Conservation (phyloP, 345 rosid species). For the Microthlaspi erraticum region DNA sequence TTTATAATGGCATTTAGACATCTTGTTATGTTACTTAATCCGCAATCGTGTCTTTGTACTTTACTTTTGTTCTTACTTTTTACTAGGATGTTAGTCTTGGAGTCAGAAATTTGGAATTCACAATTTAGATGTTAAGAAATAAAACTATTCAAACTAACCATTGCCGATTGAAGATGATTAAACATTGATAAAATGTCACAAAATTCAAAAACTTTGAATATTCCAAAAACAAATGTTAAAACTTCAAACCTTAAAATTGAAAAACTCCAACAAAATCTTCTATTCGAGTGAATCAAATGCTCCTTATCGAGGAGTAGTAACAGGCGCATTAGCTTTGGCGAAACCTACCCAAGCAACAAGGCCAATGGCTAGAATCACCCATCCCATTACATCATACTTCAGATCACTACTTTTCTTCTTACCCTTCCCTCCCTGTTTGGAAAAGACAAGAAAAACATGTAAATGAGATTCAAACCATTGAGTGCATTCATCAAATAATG, state of each 20-base stretch:
- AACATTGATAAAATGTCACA: too few relatives aligned
- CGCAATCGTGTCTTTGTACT: too few relatives aligned
- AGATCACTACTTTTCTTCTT: conserved; percentile 69
- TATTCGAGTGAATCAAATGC: neutral
- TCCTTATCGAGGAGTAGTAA: conserved; percentile 33
- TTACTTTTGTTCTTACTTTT: too few relatives aligned
- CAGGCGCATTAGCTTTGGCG: conserved; percentile 72
- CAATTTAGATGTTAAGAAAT: too few relatives aligned
- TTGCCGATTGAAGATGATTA: neutral
- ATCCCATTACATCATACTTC: conserved; percentile 77
- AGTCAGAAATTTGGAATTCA: too few relatives aligned
- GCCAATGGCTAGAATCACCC: conserved; percentile 88
- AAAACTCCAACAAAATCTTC: conserved; percentile 6
- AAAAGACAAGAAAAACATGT: neutral
- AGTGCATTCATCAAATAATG: neutral
- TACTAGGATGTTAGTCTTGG: too few relatives aligned
- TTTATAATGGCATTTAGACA: neutral
- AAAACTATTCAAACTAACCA: too few relatives aligned
- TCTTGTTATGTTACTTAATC: too few relatives aligned
- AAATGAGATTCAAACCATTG: neutral
- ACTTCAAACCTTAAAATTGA: conserved; percentile 1
- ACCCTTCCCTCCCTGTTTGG: conserved; percentile 54
- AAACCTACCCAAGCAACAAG: conserved; percentile 82
- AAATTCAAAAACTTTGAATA: neutral
- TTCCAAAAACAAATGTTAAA: neutral